Evolutionary conservation across 352 stramenopile genomes (phyloP), one percentile per base, ranked within the genome.

Genomic region (Phytophthora idaei): DNA sequence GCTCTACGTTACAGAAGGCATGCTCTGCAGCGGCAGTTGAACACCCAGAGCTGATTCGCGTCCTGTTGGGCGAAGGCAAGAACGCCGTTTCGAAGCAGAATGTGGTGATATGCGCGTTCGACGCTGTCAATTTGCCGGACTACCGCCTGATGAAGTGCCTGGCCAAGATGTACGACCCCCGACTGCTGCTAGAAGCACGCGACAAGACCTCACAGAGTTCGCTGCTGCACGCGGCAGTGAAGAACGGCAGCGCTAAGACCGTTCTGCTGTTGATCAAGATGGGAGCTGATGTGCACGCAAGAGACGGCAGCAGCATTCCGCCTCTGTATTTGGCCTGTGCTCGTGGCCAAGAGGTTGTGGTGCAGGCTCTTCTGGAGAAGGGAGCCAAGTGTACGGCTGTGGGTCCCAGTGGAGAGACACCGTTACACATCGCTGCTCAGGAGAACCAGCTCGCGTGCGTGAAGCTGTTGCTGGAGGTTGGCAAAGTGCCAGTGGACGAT

Each of bases 371-470:
- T 21, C 48, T 95, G 17, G 58, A 86, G 46, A 81, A 80, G 10
- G 83, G 83, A 11, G 85, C 85, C 7, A 73, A 71, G 57, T 86
- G 78, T 55, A 67, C 63, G 5, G 52, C 77, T 17, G 84, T 91
- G 34, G 87, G 87, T 3, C 87, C 87, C 1, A 87, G 85, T 60
- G 81, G 85, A 36, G 84, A 95, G 73, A 90, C 80, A 9, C 76
- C 87, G 17, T 73, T 95, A 36, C 87, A 95, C 59, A 90, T 95
- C 28, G 84, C 87, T 3, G 85, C 85, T 8, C 87, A 95, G 70
- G 87, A 95, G 48, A 93, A 93, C 64, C 87, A 93, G 44, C 58
- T 92, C 31, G 76, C 71, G 49, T 93, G 85, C 47, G 80, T 93
- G 31, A 76, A 80, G 58, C 51, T 92, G 14, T 67, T 93, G 21